A percentile compares a stretch with the other conserved stretches of the same genome.
Conservation (phyloP, 2,329 filamentous ascomycete genomes). For the Mycogone perniciosa region DNA sequence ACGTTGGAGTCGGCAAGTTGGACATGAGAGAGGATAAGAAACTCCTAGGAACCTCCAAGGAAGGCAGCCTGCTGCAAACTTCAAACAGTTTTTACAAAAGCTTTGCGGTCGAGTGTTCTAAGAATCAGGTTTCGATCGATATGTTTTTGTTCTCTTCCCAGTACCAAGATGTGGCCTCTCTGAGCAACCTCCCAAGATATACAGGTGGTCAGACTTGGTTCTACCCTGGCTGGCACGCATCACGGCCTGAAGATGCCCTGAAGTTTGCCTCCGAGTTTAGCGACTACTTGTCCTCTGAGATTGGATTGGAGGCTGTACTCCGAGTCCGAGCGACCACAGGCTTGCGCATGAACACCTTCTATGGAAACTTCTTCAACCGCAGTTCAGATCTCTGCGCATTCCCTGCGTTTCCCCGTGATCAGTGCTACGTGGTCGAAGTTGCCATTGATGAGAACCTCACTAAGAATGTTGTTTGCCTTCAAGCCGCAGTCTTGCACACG, state of each 20-base stretch:
- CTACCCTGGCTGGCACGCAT: constrained; percentile 96
- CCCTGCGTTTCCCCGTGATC: constrained; percentile 93
- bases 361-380: constrained; percentile 98
- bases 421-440: constrained; percentile 96
- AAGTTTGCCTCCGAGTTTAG: constrained; percentile 97
- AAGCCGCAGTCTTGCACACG: constrained; percentile 92
- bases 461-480: constrained; percentile 86
- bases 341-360: constrained; percentile 94
- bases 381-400: constrained; percentile 97
- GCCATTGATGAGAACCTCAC: constrained; percentile 92
- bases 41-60: constrained; percentile 86
- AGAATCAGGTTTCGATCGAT: constrained; percentile 96
- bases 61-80: constrained; percentile 80
- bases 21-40: constrained; percentile 97
- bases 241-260: constrained; percentile 87
- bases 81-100: constrained; percentile 98
- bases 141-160: constrained; percentile 97
- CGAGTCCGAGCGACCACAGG: constrained; percentile 93
- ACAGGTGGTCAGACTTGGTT: constrained; percentile 98
- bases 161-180: constrained; percentile 93
- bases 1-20: constrained; percentile 80
- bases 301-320: constrained; percentile 91
- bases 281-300: constrained; percentile 93
- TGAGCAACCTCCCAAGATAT: constrained; percentile 92
- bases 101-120: constrained; percentile 97